Base-by-base conservation (phyloP, 2,329 filamentous ascomycete species). In the Sporothrix mexicana region DNA sequence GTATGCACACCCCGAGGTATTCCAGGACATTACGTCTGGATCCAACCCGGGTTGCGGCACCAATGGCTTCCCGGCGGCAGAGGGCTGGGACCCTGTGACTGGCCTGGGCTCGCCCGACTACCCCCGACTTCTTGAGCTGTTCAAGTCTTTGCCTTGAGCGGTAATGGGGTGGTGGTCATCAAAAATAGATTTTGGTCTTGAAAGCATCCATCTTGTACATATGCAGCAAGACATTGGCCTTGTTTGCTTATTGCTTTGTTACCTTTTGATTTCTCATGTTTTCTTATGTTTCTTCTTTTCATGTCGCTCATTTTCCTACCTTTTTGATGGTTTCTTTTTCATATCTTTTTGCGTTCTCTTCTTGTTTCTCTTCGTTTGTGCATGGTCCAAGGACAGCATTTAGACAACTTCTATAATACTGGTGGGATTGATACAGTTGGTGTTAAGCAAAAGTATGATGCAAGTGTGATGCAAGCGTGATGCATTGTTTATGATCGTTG, bases 1-100 rank as follows among this genome's bases (percentile, higher is more conserved):
- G 72, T 80, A 80, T 62, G 68, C 73, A 20, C 77, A 80, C 69
- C 79, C 79, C 0, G 77, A 79, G 47, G 77, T 79, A 10, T 78
- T 80, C 51, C 78, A 79, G 59, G 79, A 80, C 67, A 74, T 80
- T 13, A 77, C 76, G 7, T 74, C 72, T 0, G 79, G 79, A 2
- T 74, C 73, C 4, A 81, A 80, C 68, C 80, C 80, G 1, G 80
- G 80, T 9, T 81, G 80, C 43, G 76, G 77, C n/a, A 79, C 77
- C 1, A 49, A 74, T 4, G 80, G 80, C 0, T 81, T 80, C 64
- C 74, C 74, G 1, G 79, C 78, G 3, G 75, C 74, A 10, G 62
- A 74, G 41, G 78, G 78, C 7, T 79, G 78, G 78, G 78, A 79
- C 57, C 78, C 78, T 1, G 73, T 74, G 55, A 74, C 73, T n/a